Conservation (phyloP, 2,329 filamentous ascomycete genomes). For the Gyromitra esculenta region DNA sequence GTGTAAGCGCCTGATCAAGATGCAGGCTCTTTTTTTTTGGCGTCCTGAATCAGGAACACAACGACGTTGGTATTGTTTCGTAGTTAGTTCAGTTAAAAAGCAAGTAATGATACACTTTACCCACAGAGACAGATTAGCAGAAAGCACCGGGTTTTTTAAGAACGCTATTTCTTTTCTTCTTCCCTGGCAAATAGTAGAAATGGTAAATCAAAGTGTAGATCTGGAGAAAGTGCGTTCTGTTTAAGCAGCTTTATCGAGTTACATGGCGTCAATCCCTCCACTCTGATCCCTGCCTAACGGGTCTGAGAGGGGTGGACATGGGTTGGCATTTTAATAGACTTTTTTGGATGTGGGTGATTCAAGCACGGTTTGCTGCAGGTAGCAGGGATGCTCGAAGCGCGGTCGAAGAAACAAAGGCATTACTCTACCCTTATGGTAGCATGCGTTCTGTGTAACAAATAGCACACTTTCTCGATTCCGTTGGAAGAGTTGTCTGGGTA, state of each 20-base stretch:
- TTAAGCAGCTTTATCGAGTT: slow-evolving; percentile 42
- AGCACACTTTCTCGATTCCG: slow-evolving; percentile 6
- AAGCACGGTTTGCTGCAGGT: slow-evolving; percentile 36
- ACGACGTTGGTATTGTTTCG: slow-evolving; percentile 16
- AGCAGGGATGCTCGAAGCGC: slow-evolving; percentile 39
- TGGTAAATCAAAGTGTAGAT: slow-evolving; percentile 42
- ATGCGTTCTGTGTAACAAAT: slow-evolving; percentile 41
- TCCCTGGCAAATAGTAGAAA: slow-evolving; percentile 25
- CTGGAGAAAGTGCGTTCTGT: slow-evolving; percentile 32
- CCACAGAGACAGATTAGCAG: slow-evolving; percentile 6
- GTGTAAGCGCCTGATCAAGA: slow-evolving; percentile 42
- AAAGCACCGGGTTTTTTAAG: slow-evolving; percentile 19
- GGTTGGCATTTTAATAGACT: slow-evolving; percentile 27
- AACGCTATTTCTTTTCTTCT: slow-evolving; percentile 5
- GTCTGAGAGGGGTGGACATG: slow-evolving; percentile 3
- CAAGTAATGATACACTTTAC: slow-evolving; percentile 8
- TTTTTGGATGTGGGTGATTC: slow-evolving; percentile 28
- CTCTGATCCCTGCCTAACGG: slow-evolving; percentile 25
- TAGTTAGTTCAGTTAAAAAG: slow-evolving; percentile 19
- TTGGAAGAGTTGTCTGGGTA: slow-evolving; percentile 20
- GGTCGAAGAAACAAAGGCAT: slow-evolving; percentile 42
- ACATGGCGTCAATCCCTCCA: slow-evolving; percentile 40
- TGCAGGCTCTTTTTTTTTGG: slow-evolving; percentile 10
- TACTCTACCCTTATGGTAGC: slow-evolving; percentile 29
- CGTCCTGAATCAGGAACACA: slow-evolving; percentile 14